Conservation (phyloP, 805 yeast genomes). For the Starmerella sp. region DNA sequence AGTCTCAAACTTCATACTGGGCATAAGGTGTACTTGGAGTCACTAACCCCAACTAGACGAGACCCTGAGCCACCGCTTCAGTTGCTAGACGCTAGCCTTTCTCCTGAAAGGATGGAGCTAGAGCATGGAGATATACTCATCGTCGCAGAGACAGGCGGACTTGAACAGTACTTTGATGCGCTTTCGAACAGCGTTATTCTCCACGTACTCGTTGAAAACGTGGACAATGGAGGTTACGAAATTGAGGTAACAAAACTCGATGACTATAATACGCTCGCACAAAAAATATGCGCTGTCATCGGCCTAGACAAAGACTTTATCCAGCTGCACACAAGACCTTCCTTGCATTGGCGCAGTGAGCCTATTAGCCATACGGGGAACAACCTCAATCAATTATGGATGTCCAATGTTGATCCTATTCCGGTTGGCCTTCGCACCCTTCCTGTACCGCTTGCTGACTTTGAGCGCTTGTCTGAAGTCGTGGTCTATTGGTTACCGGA, state of each 20-base stretch:
- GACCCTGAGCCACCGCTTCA: not conserved
- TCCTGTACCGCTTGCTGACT: slow-evolving; percentile 60
- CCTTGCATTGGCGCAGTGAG: not conserved
- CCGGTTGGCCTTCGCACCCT: slow-evolving; percentile 63
- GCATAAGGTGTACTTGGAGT: not conserved
- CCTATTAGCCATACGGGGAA: slow-evolving; percentile 2
- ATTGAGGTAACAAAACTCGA: slow-evolving; percentile 41
- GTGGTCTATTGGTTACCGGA: slow-evolving; percentile 62
- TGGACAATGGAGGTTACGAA: not conserved
- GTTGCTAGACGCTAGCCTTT: not conserved
- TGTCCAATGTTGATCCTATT: not conserved
- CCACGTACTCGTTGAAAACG: not conserved
- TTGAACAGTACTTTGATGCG: slow-evolving; percentile 27
- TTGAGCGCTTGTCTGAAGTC: slow-evolving; percentile 62
- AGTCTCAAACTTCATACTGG: not conserved
- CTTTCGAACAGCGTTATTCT: slow-evolving; percentile 24
- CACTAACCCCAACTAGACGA: not conserved
- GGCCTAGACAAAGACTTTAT: slow-evolving; percentile 52
- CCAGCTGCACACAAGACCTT: slow-evolving; percentile 36
- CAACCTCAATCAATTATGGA: slow-evolving; percentile 17
- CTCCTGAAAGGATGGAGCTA: not conserved
- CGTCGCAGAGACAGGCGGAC: not conserved
- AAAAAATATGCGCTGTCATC: slow-evolving; percentile 45
- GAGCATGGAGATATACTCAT: slow-evolving; percentile 8
- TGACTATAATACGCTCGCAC: slow-evolving; percentile 47